Conservation (phyloP, 2,329 filamentous ascomycete genomes). For the Curvularia spicifera region DNA sequence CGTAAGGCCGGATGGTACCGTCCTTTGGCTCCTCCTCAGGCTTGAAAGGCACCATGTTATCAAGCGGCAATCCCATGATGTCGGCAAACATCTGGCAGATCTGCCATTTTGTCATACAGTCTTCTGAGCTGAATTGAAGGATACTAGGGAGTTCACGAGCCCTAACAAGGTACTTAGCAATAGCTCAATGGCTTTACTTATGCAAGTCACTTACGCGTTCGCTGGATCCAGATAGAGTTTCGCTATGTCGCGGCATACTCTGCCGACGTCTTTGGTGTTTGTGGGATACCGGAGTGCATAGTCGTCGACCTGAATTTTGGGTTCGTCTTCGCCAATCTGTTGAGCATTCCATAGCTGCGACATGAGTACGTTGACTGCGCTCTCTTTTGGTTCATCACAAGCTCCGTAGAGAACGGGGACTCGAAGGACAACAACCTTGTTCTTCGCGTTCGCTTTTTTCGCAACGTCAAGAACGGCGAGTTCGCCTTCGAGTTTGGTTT, state of each 20-base stretch:
- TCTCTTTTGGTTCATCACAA: constrained; percentile 71
- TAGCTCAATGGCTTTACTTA: background rate
- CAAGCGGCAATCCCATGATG: constrained; percentile 76
- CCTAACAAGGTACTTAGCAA: constrained; percentile 4
- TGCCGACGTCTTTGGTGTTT: constrained; percentile 83
- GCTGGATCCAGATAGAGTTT: constrained; percentile 62
- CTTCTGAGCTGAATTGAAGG: constrained; percentile 86
- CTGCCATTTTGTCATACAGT: constrained; percentile 86
- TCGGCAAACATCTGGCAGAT: constrained; percentile 80
- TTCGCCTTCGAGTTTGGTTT: constrained; percentile 75
- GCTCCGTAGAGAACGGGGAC: constrained; percentile 86
- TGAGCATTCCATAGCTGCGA: constrained; percentile 78
- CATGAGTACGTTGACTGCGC: constrained; percentile 81
- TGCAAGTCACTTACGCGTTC: constrained; percentile 34
- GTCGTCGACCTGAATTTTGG: constrained; percentile 77
- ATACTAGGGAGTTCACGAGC: constrained; percentile 66
- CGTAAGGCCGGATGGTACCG: constrained; percentile 79
- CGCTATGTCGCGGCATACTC: constrained; percentile 77
- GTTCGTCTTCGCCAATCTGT: constrained; percentile 56
- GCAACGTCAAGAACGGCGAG: constrained; percentile 71
- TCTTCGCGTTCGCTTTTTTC: constrained; percentile 17
- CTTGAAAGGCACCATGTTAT: constrained; percentile 63
- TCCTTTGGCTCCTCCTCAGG: constrained; percentile 73
- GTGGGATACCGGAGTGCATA: constrained; percentile 86
- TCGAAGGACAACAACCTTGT: constrained; percentile 67